These are phyloP conservation scores for Lecanosticta acicola DNA, from an alignment of 2,329 filamentous ascomycete species.

Conservation along the genomic window DNA sequence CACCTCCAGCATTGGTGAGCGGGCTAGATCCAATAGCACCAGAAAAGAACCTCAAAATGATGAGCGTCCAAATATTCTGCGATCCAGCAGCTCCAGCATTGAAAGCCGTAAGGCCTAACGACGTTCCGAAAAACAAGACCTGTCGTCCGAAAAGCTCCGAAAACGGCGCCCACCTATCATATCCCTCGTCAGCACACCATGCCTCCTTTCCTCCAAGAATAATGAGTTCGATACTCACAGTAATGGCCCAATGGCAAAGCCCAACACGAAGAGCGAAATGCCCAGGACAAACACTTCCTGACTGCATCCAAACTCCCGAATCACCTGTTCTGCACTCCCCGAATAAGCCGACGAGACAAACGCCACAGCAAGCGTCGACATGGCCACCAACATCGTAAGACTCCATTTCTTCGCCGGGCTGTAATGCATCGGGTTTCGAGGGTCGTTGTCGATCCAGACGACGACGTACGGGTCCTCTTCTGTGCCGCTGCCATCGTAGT, in stretches of 20 bases:
- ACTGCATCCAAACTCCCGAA: constrained; percentile 49
- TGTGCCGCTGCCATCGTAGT: constrained; percentile 49
- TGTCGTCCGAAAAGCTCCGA: constrained; percentile 55
- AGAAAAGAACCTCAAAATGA: constrained; percentile 44
- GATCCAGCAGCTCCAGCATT: constrained; percentile 40
- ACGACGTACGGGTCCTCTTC: constrained; percentile 61
- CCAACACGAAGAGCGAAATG: constrained; percentile 59
- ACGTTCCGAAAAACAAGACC: constrained; percentile 35
- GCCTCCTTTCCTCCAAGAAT: no score
- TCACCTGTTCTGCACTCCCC: constrained; percentile 51
- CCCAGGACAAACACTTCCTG: constrained; percentile 55
- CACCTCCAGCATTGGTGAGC: constrained; percentile 43
- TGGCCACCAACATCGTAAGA: constrained; percentile 57
- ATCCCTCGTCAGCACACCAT: no score
- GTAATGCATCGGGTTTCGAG: constrained; percentile 61
- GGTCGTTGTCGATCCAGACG: constrained; percentile 61
- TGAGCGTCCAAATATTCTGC: constrained; percentile 40
- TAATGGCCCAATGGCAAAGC: constrained; percentile 52
- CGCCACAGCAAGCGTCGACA: constrained; percentile 62
- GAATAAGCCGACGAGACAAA: constrained; percentile 66
- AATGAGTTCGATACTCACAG: no score
- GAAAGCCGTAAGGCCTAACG: constrained; percentile 36
- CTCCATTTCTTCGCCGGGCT: constrained; percentile 56
- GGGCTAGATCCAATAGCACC: constrained; percentile 41
- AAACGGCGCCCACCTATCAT: constrained; percentile 57